Conservation (phyloP, 306 rosid species). For the Pyrus communis region DNA sequence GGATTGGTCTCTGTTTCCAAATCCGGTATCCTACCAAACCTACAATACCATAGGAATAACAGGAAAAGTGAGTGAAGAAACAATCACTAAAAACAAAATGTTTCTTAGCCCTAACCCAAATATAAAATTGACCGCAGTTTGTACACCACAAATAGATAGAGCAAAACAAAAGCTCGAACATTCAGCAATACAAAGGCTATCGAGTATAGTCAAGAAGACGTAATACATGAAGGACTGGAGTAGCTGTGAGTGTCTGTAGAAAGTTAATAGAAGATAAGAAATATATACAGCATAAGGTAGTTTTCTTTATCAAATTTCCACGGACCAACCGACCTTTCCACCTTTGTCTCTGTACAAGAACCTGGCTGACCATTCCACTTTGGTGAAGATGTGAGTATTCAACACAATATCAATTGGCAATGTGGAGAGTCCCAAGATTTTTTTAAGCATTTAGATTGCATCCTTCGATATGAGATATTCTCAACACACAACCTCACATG, state of each 20-base stretch:
- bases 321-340: not conserved
- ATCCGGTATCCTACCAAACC: slow-evolving; percentile 42
- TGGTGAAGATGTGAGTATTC: too few species aligned
- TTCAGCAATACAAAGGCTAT: not conserved
- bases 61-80: slow-evolving; percentile 2
- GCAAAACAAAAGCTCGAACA: not conserved
- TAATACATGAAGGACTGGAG: not conserved
- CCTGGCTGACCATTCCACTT: not conserved
- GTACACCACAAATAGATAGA: not conserved
- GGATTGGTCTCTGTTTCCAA: slow-evolving; percentile 82
- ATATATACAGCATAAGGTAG: not conserved
- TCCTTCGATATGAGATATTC: not conserved
- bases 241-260: not conserved
- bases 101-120: not conserved
- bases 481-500: not conserved
- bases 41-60: slow-evolving; percentile 24
- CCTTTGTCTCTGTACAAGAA: not conserved
- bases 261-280: not conserved
- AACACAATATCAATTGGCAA: too few species aligned
- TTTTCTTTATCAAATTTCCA: not conserved
- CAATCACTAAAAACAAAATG: not conserved
- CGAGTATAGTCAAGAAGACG: not conserved
- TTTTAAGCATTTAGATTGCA: not conserved
- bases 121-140: not conserved
- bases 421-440: too few species aligned